Conservation (phyloP, 1,284 basidiomycete species). For the Cryptococcus sp. region DNA sequence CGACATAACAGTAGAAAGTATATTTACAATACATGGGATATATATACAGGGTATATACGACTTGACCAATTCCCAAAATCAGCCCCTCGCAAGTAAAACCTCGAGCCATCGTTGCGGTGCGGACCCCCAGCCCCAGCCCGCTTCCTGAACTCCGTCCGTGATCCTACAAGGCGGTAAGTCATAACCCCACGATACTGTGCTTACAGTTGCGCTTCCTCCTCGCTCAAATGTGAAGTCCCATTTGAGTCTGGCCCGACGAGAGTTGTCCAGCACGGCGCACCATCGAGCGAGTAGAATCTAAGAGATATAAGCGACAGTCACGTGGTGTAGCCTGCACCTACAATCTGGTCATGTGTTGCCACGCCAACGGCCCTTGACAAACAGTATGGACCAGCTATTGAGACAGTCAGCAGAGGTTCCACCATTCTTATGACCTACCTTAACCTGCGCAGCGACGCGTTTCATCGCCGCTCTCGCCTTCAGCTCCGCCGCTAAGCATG, state of each 20-base stretch:
- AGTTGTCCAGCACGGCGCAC: conserved; percentile 3
- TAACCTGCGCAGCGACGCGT: conserved; percentile 7
- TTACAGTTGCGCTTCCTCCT: background rate
- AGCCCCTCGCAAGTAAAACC: background rate
- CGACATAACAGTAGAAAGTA: too few species aligned
- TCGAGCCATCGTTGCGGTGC: conserved; percentile 8
- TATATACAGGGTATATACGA: too few species aligned
- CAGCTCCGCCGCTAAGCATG: background rate
- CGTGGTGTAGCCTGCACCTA: background rate
- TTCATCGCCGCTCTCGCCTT: conserved; percentile 7
- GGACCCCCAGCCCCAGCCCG: conserved; percentile 8
- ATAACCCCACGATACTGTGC: background rate
- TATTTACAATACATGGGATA: too few species aligned
- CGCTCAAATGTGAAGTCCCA: background rate
- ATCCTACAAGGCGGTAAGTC: background rate
- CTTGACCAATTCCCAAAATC: too few species aligned
- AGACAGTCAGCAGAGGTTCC: background rate
- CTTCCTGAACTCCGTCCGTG: conserved; percentile 9
- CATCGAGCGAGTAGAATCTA: conserved; percentile 9
- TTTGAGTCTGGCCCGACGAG: conserved; percentile 1
- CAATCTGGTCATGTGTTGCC: conserved; percentile 9
- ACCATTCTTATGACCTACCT: conserved; percentile 1
- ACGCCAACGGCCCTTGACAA: conserved; percentile 1
- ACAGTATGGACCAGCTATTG: conserved; percentile 3
- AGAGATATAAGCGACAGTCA: background rate